These are phyloP conservation scores for Exophiala mesophila DNA, from an alignment of 2,329 filamentous ascomycete genomes.

Conservation along the genomic window DNA sequence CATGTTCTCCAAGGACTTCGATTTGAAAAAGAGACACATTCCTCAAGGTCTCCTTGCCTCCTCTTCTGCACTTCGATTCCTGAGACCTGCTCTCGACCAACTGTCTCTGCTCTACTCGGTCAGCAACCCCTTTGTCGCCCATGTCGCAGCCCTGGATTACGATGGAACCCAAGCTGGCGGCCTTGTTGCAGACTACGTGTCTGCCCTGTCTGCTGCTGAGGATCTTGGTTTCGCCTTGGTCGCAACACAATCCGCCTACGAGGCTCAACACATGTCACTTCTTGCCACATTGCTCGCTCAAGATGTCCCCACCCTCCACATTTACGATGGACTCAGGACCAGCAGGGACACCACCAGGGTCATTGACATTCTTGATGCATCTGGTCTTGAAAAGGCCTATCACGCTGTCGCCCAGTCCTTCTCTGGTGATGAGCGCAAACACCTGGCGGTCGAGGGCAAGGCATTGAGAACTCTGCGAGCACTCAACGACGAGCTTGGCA, in stretches of 20 bases:
- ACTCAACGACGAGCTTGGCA: slow-evolving; percentile 88
- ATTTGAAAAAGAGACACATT: slow-evolving; percentile 81
- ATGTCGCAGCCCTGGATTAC: slow-evolving; percentile 89
- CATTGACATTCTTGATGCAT: slow-evolving; percentile 72
- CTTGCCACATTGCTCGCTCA: slow-evolving; percentile 76
- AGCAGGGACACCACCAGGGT: slow-evolving; percentile 77
- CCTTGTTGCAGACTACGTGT: slow-evolving; percentile 81
- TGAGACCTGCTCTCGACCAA: slow-evolving; percentile 84
- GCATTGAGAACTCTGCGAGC: slow-evolving; percentile 64
- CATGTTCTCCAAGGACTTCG: slow-evolving; percentile 96
- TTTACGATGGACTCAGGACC: slow-evolving; percentile 81
- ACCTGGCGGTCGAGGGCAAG: slow-evolving; percentile 66
- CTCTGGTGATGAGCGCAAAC: slow-evolving; percentile 61
- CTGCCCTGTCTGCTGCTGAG: slow-evolving; percentile 74
- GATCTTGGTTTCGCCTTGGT: slow-evolving; percentile 86
- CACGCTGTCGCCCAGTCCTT: slow-evolving; percentile 59
- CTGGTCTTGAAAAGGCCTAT: slow-evolving; percentile 65
- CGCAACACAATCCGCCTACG: slow-evolving; percentile 78
- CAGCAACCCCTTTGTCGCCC: slow-evolving; percentile 86
- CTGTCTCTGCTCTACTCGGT: slow-evolving; percentile 86
- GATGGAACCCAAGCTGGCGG: slow-evolving; percentile 58
- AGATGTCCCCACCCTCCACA: slow-evolving; percentile 75
- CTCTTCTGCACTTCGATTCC: slow-evolving; percentile 71
- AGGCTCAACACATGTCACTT: slow-evolving; percentile 93
- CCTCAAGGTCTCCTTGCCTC: slow-evolving; percentile 88